Conservation (phyloP, 176 grass and related monocot genomes). For the Avena sativa region DNA sequence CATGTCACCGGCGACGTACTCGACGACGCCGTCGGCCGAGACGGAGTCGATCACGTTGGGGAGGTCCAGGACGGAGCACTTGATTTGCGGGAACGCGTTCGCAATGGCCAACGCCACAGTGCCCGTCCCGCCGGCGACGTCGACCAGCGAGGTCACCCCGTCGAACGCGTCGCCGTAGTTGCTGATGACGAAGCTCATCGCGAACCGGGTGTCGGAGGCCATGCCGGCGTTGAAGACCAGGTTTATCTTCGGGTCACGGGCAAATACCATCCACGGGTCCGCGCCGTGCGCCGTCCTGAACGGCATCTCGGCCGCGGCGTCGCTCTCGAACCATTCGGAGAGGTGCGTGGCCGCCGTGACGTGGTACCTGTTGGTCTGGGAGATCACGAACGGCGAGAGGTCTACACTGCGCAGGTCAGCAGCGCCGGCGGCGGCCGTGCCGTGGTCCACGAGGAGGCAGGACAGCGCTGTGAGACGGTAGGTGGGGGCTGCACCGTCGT, state of each 20-base stretch:
- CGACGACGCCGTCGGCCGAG: not conserved
- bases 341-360: not conserved
- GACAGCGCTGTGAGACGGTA: constrained; percentile 56
- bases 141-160: not conserved
- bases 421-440: not conserved
- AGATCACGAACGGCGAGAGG: constrained; percentile 26
- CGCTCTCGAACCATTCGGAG: constrained; percentile 45
- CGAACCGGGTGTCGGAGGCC: not conserved
- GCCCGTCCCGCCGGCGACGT: not conserved
- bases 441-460: constrained; percentile 22
- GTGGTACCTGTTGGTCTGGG: not conserved
- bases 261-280: not conserved
- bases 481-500: too few relatives aligned
- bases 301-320: not conserved
- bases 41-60: not conserved
- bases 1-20: constrained; percentile 53
- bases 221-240: constrained; percentile 39
- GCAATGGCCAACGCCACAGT: not conserved
- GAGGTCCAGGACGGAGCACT: not conserved
- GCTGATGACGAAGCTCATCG: not conserved
- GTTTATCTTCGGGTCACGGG: not conserved
- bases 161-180: not conserved
- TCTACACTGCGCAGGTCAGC: not conserved
- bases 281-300: not conserved
- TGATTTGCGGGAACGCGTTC: not conserved